Evolutionary conservation across 2,329 filamentous ascomycete species (phyloP).

Genomic region (Dothideomycetes sp.): DNA sequence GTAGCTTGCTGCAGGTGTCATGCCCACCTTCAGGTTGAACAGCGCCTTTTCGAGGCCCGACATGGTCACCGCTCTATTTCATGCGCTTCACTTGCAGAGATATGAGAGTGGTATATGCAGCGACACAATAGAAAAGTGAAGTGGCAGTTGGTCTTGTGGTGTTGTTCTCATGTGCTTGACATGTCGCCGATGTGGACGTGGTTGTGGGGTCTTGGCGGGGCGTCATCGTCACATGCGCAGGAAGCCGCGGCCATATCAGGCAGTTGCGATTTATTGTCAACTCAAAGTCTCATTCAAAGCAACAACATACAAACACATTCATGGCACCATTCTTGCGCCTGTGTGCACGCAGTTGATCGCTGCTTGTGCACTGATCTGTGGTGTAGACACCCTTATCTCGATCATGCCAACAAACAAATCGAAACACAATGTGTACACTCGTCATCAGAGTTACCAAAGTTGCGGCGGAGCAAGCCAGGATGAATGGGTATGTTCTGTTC

Average conservation of each 20-base stretch:
- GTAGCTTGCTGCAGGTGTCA: not conserved
- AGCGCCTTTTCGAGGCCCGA: conserved; percentile 51
- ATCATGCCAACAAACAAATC: too few species aligned
- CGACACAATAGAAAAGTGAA: too few species aligned
- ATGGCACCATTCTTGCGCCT: too few species aligned
- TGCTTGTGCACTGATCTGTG: too few species aligned
- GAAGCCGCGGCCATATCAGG: not conserved
- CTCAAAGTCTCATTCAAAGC: not conserved
- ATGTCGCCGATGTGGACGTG: conserved; percentile 2
- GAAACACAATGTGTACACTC: too few species aligned
- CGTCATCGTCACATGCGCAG: conserved; percentile 8
- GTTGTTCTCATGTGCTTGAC: not conserved
- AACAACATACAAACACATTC: too few species aligned
- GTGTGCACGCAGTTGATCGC: too few species aligned
- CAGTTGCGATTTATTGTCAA: not conserved
- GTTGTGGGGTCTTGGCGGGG: conserved; percentile 8
- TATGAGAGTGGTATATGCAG: conserved; percentile 8
- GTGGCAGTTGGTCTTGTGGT: not conserved
- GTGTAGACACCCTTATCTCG: too few species aligned
- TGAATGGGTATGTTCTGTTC: too few species aligned
- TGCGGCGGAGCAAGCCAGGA: too few species aligned
- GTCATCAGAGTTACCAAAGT: too few species aligned
- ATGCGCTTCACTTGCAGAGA: not conserved
- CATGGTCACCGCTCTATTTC: conserved; percentile 27
- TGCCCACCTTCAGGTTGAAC: conserved; percentile 47